Conservation (phyloP, 2,329 filamentous ascomycete species). For the Ophiostoma montium region DNA sequence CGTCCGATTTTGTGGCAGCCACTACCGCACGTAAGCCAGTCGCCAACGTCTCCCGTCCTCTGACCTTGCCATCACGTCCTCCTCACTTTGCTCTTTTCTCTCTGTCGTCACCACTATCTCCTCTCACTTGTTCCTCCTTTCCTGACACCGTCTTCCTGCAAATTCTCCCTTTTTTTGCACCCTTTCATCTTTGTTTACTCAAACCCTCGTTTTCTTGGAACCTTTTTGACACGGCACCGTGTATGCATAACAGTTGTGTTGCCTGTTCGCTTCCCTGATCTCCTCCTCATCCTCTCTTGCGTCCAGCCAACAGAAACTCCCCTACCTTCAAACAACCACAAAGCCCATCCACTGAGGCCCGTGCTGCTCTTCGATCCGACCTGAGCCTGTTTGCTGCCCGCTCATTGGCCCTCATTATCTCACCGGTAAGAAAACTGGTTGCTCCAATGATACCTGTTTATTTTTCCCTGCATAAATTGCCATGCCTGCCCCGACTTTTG, state of each 20-base stretch:
- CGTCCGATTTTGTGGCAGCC: background rate
- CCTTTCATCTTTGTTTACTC: conserved; percentile 4
- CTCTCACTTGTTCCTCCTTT: background rate
- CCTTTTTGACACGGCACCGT: conserved; percentile 11
- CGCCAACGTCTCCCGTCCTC: background rate
- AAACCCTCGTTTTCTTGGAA: conserved; percentile 12
- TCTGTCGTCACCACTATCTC: too few species aligned
- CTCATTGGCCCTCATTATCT: too few species aligned
- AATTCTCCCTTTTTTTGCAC: conserved; percentile 2
- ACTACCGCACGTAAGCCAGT: background rate
- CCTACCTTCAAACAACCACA: background rate
- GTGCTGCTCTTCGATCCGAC: background rate
- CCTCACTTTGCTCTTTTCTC: background rate
- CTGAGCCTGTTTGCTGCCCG: too few species aligned
- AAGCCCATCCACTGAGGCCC: background rate
- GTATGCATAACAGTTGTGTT: conserved; percentile 9
- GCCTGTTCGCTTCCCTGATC: background rate
- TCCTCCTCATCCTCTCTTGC: background rate
- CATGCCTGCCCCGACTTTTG: too few species aligned
- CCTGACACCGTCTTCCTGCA: background rate
- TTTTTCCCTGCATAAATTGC: too few species aligned
- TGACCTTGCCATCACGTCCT: background rate
- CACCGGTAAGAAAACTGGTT: too few species aligned
- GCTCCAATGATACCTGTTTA: too few species aligned
- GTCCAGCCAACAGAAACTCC: conserved; percentile 1